Conservation (phyloP, 208 protist genomes). For the Cochliopodium minus region DNA sequence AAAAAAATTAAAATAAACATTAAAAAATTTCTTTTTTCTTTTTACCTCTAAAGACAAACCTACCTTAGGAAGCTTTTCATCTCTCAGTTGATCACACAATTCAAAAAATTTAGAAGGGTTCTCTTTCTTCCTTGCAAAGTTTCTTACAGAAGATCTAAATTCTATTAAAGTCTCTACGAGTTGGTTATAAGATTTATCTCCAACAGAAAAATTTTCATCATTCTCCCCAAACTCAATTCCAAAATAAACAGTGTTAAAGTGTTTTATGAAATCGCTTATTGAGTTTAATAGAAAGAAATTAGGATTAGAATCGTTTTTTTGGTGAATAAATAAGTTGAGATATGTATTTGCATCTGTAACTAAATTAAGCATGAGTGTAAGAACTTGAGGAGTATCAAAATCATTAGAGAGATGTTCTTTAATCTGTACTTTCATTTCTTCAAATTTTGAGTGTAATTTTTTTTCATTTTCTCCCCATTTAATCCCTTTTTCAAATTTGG, state of each 20-base stretch:
- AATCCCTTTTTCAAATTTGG: too few relatives aligned
- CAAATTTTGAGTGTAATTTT: slow-evolving; percentile 30
- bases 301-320: too few relatives aligned
- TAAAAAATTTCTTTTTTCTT: too few relatives aligned
- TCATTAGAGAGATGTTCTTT: slow-evolving; percentile 37
- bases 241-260: too few relatives aligned
- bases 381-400: slow-evolving; percentile 68
- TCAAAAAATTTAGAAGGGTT: slow-evolving; percentile 4
- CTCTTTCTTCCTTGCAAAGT: not conserved
- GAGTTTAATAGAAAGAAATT: too few relatives aligned
- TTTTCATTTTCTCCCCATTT: slow-evolving; percentile 33
- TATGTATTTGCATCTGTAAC: slow-evolving; percentile 63
- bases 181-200: not conserved
- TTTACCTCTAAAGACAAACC: slow-evolving; percentile 38
- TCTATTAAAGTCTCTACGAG: not conserved
- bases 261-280: too few relatives aligned
- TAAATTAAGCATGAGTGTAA: slow-evolving; percentile 46
- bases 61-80: slow-evolving; percentile 30
- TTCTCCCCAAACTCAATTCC: slow-evolving; percentile 69
- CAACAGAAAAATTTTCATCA: not conserved
- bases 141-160: slow-evolving; percentile 4
- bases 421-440: slow-evolving; percentile 23
- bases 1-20: too few relatives aligned
- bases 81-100: slow-evolving; percentile 24
- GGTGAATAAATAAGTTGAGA: too few relatives aligned